These are phyloP conservation scores for Taiozyma onychis DNA, from an alignment of 1,139 yeast species.

Conservation along the genomic window DNA sequence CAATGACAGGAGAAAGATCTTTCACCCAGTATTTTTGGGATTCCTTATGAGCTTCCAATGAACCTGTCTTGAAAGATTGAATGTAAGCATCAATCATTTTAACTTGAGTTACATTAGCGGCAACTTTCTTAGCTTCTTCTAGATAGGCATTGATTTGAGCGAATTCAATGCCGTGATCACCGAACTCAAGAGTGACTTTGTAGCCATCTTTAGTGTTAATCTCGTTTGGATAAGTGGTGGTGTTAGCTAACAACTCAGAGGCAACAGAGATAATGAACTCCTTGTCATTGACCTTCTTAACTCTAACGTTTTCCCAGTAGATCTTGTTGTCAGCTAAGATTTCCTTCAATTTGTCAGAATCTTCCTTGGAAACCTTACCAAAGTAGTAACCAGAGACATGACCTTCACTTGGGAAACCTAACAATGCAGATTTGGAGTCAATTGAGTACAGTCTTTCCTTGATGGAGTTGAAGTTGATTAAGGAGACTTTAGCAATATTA, in stretches of 20 bases:
- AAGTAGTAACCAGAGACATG: constrained; percentile 72
- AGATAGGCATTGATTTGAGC: constrained; percentile 50
- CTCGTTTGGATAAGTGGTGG: constrained; percentile 34
- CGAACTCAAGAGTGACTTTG: constrained; percentile 53
- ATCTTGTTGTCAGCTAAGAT: constrained; percentile 57
- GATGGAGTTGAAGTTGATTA: constrained; percentile 38
- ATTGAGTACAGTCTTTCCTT: constrained; percentile 47
- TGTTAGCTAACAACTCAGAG: constrained; percentile 43
- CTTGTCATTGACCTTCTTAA: constrained; percentile 42
- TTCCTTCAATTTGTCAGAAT: constrained; percentile 60
- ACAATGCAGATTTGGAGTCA: constrained; percentile 40
- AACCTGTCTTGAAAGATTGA: constrained; percentile 71
- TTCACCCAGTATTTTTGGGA: constrained; percentile 87
- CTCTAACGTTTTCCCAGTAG: constrained; percentile 80
- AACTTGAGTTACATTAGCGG: constrained; percentile 68
- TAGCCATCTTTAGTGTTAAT: constrained; percentile 29
- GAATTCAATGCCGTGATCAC: constrained; percentile 72
- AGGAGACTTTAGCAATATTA: constrained; percentile 27
- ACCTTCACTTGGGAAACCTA: constrained; percentile 78
- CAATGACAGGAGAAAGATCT: constrained; percentile 77
- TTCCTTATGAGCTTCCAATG: constrained; percentile 78
- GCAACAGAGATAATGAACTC: constrained; percentile 58
- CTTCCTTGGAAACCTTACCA: constrained; percentile 45
- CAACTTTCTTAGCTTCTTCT: constrained; percentile 50
- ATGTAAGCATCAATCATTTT: constrained; percentile 62